Evolutionary conservation across 306 rosid genomes (phyloP).

Genomic region (Ceratonia siliqua): DNA sequence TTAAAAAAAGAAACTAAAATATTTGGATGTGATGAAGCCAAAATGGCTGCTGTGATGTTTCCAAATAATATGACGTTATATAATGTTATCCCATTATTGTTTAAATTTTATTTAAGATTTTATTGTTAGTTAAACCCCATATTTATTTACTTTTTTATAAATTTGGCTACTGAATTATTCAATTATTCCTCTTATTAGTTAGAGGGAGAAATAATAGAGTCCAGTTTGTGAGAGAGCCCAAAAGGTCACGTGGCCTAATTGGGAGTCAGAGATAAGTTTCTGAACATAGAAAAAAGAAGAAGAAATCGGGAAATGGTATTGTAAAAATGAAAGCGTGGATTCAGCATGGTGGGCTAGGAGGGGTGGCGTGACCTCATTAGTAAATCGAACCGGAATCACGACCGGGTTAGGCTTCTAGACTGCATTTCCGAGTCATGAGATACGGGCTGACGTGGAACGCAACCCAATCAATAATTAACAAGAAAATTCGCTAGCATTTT

Average conservation of each 20-base stretch:
- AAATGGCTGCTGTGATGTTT: slow-evolving; percentile 30
- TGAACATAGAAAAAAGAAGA: not conserved
- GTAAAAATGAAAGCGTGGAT: not conserved
- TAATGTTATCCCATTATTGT: not conserved
- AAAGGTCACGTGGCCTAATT: slow-evolving; percentile 15
- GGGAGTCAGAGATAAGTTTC: slow-evolving; percentile 2
- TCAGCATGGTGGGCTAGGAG: slow-evolving; percentile 21
- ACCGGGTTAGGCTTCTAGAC: not conserved
- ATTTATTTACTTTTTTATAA: not conserved
- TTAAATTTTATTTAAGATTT: not conserved
- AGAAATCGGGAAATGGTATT: too few species aligned
- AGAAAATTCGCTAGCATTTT: too few species aligned
- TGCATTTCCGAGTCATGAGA: slow-evolving; percentile 13
- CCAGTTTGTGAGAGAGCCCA: not conserved
- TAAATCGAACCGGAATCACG: not conserved
- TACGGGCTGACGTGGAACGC: slow-evolving; percentile 43
- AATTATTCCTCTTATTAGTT: slow-evolving; percentile 21
- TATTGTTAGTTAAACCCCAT: not conserved
- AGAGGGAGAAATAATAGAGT: too few species aligned
- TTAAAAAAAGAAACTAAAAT: not conserved
- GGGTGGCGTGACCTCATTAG: slow-evolving; percentile 8
- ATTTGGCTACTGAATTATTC: slow-evolving; percentile 8
- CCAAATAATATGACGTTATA: not conserved
- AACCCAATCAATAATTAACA: not conserved
- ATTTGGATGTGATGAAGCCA: slow-evolving; percentile 22